Evolutionary conservation across 1,284 basidiomycete species (phyloP), one percentile per base, ranked within the genome.

Genomic region (Cerrena zonata): DNA sequence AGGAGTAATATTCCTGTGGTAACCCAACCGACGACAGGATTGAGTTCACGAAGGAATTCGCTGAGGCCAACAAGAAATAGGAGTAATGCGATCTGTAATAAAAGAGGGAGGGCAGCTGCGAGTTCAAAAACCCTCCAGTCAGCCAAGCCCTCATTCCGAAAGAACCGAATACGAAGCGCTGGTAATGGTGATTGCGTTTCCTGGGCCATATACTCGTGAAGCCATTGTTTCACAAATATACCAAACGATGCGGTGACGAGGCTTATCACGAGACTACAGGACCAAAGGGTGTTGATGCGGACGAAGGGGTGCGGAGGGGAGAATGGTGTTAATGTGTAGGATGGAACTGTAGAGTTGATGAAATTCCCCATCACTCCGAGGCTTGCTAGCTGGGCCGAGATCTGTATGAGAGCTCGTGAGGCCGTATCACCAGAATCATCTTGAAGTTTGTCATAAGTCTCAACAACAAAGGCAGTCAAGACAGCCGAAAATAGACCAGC

Each of bases 81-180:
- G 13, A 65, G 54, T 7, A 66, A 50, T 18, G 65, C 56, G 2
- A 61, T 18, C 36, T 66, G 56, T 13, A 66, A 56, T 11, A 66
- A 48, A 12, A 66, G 47, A 4, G 64, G 63, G n/a, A 65, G 62
- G 18, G 57, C 47, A 4, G 52, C 48, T 46, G 65, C 58, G 39
- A 64, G 60, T 24, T 54, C 56, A 7, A 56, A 55, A 11, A 65
- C 60, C 10, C 54, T 49, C 64, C 65, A 65, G 15, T 50, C 47
- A 18, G 46, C 42, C 10, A 65, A 51, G n/a, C 62, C 62, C 13
- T 63, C 58, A 43, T 56, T 58, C 0, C 63, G 56, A 43, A 63
- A 53, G 41, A 65, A 63, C 23, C 64, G 50, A 5, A 64, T 40
- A 12, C 54, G 54, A 3, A 57, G 47, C 13, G 22, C 45, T 25